Conservation (phyloP, 169 alveolate species). For the Plasmodium chabaudi region DNA sequence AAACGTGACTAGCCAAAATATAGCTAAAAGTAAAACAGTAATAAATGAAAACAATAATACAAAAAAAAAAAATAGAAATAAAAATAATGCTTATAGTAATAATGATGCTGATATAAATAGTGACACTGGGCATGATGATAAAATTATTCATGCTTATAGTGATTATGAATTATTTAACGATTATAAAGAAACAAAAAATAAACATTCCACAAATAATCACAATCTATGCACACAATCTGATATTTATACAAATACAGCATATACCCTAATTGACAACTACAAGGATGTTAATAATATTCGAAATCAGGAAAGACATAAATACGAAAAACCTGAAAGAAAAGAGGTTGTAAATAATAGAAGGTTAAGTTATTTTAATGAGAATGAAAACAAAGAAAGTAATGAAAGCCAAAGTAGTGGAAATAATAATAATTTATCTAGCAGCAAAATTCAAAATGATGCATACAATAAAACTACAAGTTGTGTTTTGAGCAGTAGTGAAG, state of each 20-base stretch:
- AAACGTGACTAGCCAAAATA: background rate
- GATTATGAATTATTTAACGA: constrained; percentile 23
- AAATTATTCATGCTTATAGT: constrained; percentile 13
- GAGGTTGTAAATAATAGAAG: background rate
- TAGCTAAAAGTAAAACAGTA: constrained; percentile 13
- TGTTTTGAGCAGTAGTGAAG: background rate
- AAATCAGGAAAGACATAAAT: background rate
- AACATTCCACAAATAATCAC: background rate
- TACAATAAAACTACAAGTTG: background rate
- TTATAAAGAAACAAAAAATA: background rate
- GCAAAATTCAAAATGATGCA: background rate
- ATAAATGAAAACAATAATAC: background rate
- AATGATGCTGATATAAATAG: background rate
- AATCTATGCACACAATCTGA: background rate
- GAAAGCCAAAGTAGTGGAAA: too few relatives aligned
- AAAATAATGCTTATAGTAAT: constrained; percentile 11
- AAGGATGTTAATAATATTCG: background rate
- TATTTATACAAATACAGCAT: background rate
- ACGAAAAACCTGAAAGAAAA: background rate
- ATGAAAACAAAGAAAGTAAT: background rate
- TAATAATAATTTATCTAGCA: background rate
- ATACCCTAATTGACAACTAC: background rate
- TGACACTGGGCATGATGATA: too few relatives aligned
- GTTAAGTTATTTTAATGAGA: background rate
- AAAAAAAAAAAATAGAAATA: background rate